Base-by-base conservation (phyloP, 768 basidiomycete species). In the Rhodosporidiobolus odoratus region DNA sequence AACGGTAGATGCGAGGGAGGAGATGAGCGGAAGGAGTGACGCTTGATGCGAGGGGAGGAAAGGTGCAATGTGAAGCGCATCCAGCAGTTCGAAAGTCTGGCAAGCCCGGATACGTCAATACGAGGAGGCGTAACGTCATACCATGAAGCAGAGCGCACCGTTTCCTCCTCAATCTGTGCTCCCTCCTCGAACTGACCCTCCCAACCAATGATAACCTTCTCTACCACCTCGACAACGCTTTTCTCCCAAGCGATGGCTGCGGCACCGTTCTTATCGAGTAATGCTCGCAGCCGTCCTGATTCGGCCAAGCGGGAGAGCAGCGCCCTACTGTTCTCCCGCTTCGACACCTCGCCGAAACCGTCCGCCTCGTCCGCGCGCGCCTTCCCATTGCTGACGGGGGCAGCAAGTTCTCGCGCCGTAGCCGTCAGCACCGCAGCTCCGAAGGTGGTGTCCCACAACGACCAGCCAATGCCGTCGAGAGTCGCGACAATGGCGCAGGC, bases 291-390 rank as follows among this genome's bases (percentile, higher is more conserved):
- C 58, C 77, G 74, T 0, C 79, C 81, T 15, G 74, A 62, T 53
- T 69, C 62, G 3, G 79, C 78, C 19, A 81, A 77, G 7, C 72
- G 75, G 27, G 77, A 77, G 48, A 81, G 76, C 8, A 81, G 74
- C 3, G 74, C 59, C 35, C 79, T 79, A 64, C 79, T 79, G 47
- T 78, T 69, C 12, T 78, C 79, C 35, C 70, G 62, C 78, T 79
- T 79, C 41, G 79, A 61, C 5, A 77, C 72, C 32, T 75, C 71
- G 23, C 73, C 77, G 54, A 80, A 79, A 1, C 75, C 76, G 19
- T 23, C 35, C n/a, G 32, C 52, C 40, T 45, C 56, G 13, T 35
- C 38, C 1, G 50, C 53, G n/a, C 35, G 4, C 10, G 25, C 45
- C 35, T 65, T 65, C 25, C 64, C 64, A n/a, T 48, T 54, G 25